phyloP scores from a whole-genome alignment of 805 yeast genomes.

The Yamadazyma phyllophila region DNA sequence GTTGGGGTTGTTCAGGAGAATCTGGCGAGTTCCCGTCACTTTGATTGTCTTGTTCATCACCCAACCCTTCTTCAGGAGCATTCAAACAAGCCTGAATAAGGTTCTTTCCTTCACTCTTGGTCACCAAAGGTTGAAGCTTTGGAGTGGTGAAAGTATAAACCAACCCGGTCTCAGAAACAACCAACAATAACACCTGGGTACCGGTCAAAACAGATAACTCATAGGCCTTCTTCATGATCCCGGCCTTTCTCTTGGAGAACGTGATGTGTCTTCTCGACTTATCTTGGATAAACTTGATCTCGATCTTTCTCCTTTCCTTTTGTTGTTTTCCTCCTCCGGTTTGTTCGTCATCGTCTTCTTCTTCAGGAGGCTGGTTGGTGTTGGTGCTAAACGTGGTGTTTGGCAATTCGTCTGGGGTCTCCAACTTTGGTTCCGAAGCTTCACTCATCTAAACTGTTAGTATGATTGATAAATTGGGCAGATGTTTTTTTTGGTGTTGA shows the following conservation, averaged over 20 bases:
- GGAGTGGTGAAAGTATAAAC: slow-evolving; percentile 99
- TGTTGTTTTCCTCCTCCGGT: slow-evolving; percentile 46
- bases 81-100: slow-evolving; percentile 94
- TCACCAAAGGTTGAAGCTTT: slow-evolving; percentile 94
- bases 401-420: slow-evolving; percentile 17
- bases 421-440: slow-evolving; percentile 37
- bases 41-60: slow-evolving; percentile 57
- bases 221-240: slow-evolving; percentile 99
- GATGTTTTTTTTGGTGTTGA: neutral
- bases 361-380: slow-evolving; percentile 30
- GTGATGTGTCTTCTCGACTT: slow-evolving; percentile 98
- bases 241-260: slow-evolving; percentile 96
- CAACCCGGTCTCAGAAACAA: slow-evolving; percentile 97
- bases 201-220: slow-evolving; percentile 96
- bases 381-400: slow-evolving; percentile 24
- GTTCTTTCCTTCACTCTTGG: slow-evolving; percentile 96
- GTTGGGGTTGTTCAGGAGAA: slow-evolving; percentile 36
- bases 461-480: neutral
- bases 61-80: slow-evolving; percentile 86
- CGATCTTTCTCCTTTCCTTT: slow-evolving; percentile 81
- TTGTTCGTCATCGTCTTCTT: slow-evolving; percentile 54
- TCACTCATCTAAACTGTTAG: slow-evolving; percentile 31
- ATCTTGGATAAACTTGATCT: slow-evolving; percentile 95
- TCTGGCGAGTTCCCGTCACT: slow-evolving; percentile 49
- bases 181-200: slow-evolving; percentile 90